Evolutionary conservation across 306 rosid species (phyloP), one percentile per base, ranked within the genome.

Genomic region (Vigna nakashimae): DNA sequence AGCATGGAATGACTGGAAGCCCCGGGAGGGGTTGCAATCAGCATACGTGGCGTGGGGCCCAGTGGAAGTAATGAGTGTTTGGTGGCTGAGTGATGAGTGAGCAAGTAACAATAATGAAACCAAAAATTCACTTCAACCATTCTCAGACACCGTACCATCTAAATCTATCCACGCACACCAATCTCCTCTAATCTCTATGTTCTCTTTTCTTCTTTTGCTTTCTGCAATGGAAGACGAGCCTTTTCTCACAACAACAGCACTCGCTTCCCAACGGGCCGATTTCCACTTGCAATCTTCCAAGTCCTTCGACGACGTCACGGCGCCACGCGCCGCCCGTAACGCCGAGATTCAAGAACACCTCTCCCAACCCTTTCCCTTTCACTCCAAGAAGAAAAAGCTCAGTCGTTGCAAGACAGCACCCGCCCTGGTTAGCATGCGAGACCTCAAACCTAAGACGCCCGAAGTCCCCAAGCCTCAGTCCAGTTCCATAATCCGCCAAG

Each of bases 351-450:
- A 76, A 52, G 80, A 57, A 10, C 36, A 18, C 12, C 63, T 10
- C 15, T 12, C 5, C 50, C 50, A 22, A 11, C 52, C 40, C 2
- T 46, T 1, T 9, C 28, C 70, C 12, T 18, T 24, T 56, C 68
- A 74, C 2, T 13, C 38, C 5, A 81, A 73, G 76, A 87, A 80
- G 65, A 89, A 77, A 60, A 89, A 77, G 51, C 92, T 92, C 20
- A 82, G 76, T 14, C 93, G 97, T 18, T 87, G 92, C 82, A 89
- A 83, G 69, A 90, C 97, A 11, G 97, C 97, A 9, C 97, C 97
- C 0, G 96, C 97, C 79, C 78, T 92, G 88, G 67, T 86, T 0
- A 58, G 72, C 51, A 67, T 87, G 84, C 82, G 76, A 8, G 84
- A 87, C 75, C 81, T 76, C 11, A 76, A 82, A 74, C 83, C 89